Percentiles rank a stretch among this genome's conserved stretches.
phyloP scores from a whole-genome alignment of 768 basidiomycete species.

The Neoboletus subvelutipes region DNA sequence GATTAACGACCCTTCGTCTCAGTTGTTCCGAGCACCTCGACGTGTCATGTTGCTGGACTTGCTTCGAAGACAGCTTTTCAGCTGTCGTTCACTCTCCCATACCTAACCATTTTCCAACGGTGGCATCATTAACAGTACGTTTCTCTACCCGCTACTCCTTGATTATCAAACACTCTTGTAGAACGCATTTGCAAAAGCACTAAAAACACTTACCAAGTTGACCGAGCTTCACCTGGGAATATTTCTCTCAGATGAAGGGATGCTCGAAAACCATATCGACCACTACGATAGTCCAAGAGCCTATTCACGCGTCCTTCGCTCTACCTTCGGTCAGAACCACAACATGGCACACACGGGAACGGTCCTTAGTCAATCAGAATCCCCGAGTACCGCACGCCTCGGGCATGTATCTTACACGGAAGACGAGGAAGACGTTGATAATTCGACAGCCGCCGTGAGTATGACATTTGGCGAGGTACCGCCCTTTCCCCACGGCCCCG shows the following conservation, averaged over 20 bases:
- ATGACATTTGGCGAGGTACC: slow-evolving; percentile 12
- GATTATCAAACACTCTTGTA: slow-evolving; percentile 22
- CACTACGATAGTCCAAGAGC: slow-evolving; percentile 27
- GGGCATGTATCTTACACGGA: slow-evolving; percentile 24
- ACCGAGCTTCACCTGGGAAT: slow-evolving; percentile 57
- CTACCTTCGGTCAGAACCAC: slow-evolving; percentile 8
- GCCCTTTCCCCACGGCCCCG: slow-evolving; percentile 33
- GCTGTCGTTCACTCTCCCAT: slow-evolving; percentile 62
- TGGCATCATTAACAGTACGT: slow-evolving; percentile 53
- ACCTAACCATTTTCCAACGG: slow-evolving; percentile 46
- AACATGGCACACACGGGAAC: slow-evolving; percentile 1
- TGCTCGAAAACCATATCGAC: slow-evolving; percentile 46
- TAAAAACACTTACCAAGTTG: slow-evolving; percentile 48
- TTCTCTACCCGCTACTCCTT: background rate
- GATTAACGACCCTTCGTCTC: slow-evolving; percentile 48
- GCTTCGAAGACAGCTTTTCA: slow-evolving; percentile 60
- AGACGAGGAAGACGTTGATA: slow-evolving; percentile 16
- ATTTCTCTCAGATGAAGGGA: slow-evolving; percentile 55
- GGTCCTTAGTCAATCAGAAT: slow-evolving; percentile 27
- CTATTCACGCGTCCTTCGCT: slow-evolving; percentile 20
- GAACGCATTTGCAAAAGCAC: slow-evolving; percentile 43
- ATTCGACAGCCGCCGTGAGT: background rate
- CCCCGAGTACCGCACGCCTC: background rate
- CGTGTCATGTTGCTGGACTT: slow-evolving; percentile 58
- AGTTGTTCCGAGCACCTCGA: slow-evolving; percentile 61